Base-by-base conservation (phyloP, 805 yeast genomes). In the Lipomyces sp. region DNA sequence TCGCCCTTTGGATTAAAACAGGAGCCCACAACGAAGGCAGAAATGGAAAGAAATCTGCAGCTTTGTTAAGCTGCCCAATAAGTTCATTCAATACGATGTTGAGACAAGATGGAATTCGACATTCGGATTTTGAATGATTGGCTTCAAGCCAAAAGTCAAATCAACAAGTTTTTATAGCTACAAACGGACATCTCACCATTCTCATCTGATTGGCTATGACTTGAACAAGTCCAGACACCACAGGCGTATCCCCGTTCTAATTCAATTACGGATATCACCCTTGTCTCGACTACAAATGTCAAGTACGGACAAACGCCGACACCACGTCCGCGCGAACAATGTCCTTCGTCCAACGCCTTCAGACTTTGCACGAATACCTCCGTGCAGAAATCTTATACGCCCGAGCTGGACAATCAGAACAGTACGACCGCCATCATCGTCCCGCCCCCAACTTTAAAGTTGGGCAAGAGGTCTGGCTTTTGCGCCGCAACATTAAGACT, bases 71-170 rank as follows among this genome's bases (percentile, higher is more conserved):
- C 59, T 34, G 29, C 33, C 59, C 32, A 32, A 39, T 24, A 57
- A 24, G 42, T 32, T 35, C 39, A 32, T 57, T 1, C 33, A 57
- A 35, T 57, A 57, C 33, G 48, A 57, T 35, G 59, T 57, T 34
- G 59, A 57, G 29, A 57, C 59, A 57, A 32, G 59, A n/a, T 57
- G 50, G 50, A 57, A 57, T 57, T 57, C 59, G 11, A 57, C 59
- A n/a, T 57, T 37, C 42, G 48, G 45, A 57, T 35, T 51, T 35
- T 57, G 48, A 29, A 33, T 24, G 39, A 29, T 18, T 18, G 48
- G 10, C 32, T 57, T 33, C 34, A 35, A 35, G 48, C 48, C 7
- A 57, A 57, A 35, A 24, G 39, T 3, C 59, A 57, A 57, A 57
- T 57, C 48, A 57, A 57, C 48, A 32, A 24, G 18, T 34, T 34